These are phyloP conservation scores for Boletus reticuloceps DNA, from an alignment of 768 basidiomycete species.

Conservation along the genomic window DNA sequence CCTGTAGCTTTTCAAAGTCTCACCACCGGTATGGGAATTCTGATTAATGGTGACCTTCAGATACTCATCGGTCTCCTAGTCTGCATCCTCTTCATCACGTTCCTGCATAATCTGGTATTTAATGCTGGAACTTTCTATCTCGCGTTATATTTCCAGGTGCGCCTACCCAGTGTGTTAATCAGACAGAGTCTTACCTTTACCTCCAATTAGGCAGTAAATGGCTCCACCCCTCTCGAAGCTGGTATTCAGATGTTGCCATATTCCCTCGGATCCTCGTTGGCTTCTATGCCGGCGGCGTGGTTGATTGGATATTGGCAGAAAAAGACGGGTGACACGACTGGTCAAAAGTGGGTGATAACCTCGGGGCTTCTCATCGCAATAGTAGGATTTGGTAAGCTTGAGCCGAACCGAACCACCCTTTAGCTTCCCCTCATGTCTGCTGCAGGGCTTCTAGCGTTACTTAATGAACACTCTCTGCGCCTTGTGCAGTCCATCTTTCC, in stretches of 20 bases:
- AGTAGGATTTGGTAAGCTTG: slow-evolving; percentile 65
- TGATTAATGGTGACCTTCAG: slow-evolving; percentile 4
- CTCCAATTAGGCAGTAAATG: slow-evolving; percentile 58
- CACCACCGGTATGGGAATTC: slow-evolving; percentile 50
- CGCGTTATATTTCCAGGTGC: slow-evolving; percentile 78
- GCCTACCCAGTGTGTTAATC: slow-evolving; percentile 11
- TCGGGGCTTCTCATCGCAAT: slow-evolving; percentile 63
- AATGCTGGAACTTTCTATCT: slow-evolving; percentile 86
- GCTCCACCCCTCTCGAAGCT: slow-evolving; percentile 66
- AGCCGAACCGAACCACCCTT: not conserved
- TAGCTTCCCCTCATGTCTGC: slow-evolving; percentile 10
- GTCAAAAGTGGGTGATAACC: slow-evolving; percentile 64
- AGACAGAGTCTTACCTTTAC: slow-evolving; percentile 1
- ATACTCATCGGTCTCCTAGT: slow-evolving; percentile 39
- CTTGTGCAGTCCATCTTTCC: slow-evolving; percentile 55
- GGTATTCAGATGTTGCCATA: slow-evolving; percentile 78
- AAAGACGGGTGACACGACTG: slow-evolving; percentile 52
- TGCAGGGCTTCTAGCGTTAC: slow-evolving; percentile 63
- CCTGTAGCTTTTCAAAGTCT: slow-evolving; percentile 55
- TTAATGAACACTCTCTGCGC: slow-evolving; percentile 51
- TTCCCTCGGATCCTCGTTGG: slow-evolving; percentile 79
- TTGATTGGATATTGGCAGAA: slow-evolving; percentile 67
- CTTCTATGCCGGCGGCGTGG: slow-evolving; percentile 87
- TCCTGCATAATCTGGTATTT: slow-evolving; percentile 82
- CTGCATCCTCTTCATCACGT: slow-evolving; percentile 62